Conservation (phyloP, 208 protist species). For the Trypanosoma scelopori region DNA sequence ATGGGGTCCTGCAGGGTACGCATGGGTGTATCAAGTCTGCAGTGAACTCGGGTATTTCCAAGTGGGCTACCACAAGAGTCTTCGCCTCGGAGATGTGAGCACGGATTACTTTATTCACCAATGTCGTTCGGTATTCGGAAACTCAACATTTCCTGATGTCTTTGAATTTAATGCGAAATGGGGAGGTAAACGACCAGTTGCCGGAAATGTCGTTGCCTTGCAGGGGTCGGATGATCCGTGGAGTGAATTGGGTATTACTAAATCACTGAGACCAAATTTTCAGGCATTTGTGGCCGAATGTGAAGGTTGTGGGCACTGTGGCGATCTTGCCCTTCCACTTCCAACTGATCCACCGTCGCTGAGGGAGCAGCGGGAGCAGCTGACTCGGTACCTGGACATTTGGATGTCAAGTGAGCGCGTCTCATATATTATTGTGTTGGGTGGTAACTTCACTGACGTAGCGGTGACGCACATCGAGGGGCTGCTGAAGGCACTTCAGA, state of each 20-base stretch:
- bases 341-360: constrained; percentile 16
- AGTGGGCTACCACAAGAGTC: constrained; percentile 35
- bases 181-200: constrained; percentile 33
- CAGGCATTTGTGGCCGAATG: constrained; percentile 33
- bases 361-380: constrained; percentile 15
- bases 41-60: constrained; percentile 46
- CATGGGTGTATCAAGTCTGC: constrained; percentile 45
- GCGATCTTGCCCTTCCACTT: constrained; percentile 27
- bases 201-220: constrained; percentile 35
- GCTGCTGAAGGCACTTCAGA: constrained; percentile 14
- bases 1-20: constrained; percentile 29
- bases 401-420: constrained; percentile 29
- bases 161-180: constrained; percentile 39
- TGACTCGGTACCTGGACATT: constrained; percentile 27
- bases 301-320: constrained; percentile 44
- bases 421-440: constrained; percentile 1
- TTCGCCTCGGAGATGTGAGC: constrained; percentile 26
- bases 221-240: constrained; percentile 44
- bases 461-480: not conserved
- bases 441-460: not conserved
- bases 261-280: constrained; percentile 20
- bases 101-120: constrained; percentile 39
- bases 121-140: constrained; percentile 37
- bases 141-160: constrained; percentile 33
- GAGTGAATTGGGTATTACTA: constrained; percentile 30